phyloP scores from a whole-genome alignment of 106 monocot species.

The Dioscorea dumetorum region DNA sequence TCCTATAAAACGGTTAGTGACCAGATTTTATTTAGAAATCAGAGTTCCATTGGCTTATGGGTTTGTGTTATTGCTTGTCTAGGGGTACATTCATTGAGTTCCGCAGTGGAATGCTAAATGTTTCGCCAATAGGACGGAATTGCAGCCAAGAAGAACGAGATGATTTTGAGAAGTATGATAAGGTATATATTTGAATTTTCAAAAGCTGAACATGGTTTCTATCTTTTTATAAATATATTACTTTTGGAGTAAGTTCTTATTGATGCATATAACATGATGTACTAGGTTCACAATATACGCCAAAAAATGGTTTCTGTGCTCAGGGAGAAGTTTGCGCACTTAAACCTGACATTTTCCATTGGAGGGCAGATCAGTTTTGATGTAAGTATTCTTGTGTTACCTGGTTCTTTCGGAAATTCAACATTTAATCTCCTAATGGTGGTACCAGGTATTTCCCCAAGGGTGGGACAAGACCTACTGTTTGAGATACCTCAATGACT shows the following conservation, averaged over 20 bases:
- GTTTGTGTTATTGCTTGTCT: constrained; percentile 6
- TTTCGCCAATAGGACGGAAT: constrained; percentile 93
- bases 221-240: not conserved
- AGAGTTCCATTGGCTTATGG: not conserved
- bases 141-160: constrained; percentile 97
- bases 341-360: constrained; percentile 86
- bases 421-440: constrained; percentile 1
- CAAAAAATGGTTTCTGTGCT: constrained; percentile 86
- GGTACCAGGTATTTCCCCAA: constrained; percentile 80
- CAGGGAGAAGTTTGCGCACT: constrained; percentile 76
- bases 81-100: constrained; percentile 99
- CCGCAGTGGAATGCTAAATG: constrained; percentile 94
- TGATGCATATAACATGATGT: not conserved
- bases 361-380: constrained; percentile 99
- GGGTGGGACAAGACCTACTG: constrained; percentile 99
- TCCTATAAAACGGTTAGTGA: constrained; percentile 77
- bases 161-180: constrained; percentile 94
- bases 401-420: not conserved
- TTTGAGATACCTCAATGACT: constrained; percentile 73
- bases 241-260: no score
- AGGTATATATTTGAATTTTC: constrained; percentile 34
- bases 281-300: constrained; percentile 74
- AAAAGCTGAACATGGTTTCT: not conserved
- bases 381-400: constrained; percentile 33
- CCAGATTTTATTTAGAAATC: not conserved